Base-by-base conservation (phyloP, 148 eudicot genomes). In the Mesembryanthemum crystallinum region DNA sequence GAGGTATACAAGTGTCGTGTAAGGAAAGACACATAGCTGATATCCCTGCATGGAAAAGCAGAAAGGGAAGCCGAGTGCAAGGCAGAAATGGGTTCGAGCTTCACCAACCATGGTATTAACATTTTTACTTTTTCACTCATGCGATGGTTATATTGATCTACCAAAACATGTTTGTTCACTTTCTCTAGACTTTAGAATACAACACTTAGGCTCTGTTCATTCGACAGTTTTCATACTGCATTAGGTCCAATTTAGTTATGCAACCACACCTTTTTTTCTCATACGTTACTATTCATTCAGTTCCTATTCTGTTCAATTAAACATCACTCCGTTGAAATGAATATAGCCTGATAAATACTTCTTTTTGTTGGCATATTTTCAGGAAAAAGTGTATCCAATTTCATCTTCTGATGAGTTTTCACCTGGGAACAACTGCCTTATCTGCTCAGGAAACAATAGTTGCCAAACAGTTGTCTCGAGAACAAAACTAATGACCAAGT, bases 401-500 rank as follows among this genome's bases (percentile, higher is more conserved):
- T 66, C 88, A 67, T 78, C 76, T 72, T 64, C 89, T 55, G 54
- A 68, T 28, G 81, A 76, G 29, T 71, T 82, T 37, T 81, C 63
- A 30, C 54, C 72, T 8, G 84, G 78, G 67, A 83, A 76, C 51
- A 20, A 63, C 67, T 95, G 98, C 77, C 69, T 74, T 29, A 72
- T 81, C 73, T 95, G 98, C 82, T 76, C 73, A 64, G 85, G 74
- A 43, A 86, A 88, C 68, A 86, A 81, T 39, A 84, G 89, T 72
- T 95, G 98, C 76, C 73, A 83, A 64, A 78, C 82, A 54, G 98
- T 95, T 64, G 81, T 87, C 43, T 90, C 96, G 20, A 89, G 90
- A 87, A 92, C 98, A 32, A 95, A 90, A 76, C 74, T 87, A 64
- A 94, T 94, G 98, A 90, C 87, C 13, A 81, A 83, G 58, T 83